A percentile compares a stretch with the other conserved stretches of the same genome.
Conservation (phyloP, 176 grass and related monocot species). For the Musa itinerans region DNA sequence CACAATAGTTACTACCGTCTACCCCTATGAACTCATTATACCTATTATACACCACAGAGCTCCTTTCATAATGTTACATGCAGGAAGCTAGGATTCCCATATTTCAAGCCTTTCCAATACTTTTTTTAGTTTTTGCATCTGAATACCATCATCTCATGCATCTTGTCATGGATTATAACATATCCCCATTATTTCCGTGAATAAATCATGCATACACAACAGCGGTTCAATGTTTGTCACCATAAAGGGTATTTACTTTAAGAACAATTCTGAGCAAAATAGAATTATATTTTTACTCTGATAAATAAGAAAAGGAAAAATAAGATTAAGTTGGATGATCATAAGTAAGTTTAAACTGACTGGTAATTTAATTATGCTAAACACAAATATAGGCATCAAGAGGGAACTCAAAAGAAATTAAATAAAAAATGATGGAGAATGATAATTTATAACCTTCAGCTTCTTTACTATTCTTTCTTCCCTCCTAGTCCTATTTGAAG, state of each 20-base stretch:
- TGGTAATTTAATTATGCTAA: background rate
- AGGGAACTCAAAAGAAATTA: background rate
- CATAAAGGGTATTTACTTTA: background rate
- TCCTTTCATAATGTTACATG: too few relatives aligned
- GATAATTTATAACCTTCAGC: conserved; percentile 44
- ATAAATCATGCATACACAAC: background rate
- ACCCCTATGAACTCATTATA: too few relatives aligned
- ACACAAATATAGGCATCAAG: background rate
- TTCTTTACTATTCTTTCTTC: conserved; percentile 75
- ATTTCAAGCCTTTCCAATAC: background rate
- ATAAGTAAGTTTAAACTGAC: background rate
- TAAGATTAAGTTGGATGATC: background rate
- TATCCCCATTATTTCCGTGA: background rate
- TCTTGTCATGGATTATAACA: background rate
- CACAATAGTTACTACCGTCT: too few relatives aligned
- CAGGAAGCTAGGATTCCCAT: background rate
- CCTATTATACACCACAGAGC: too few relatives aligned
- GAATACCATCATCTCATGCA: background rate
- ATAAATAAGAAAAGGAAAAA: background rate
- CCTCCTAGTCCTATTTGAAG: conserved; percentile 39
- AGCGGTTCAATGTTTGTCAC: background rate
- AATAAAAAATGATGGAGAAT: background rate
- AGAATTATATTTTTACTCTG: background rate
- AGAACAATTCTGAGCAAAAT: background rate
- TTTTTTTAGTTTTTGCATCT: background rate